These are phyloP conservation scores for Akanthomyces uredinophilus DNA, from an alignment of 2,329 filamentous ascomycete species.

Conservation along the genomic window DNA sequence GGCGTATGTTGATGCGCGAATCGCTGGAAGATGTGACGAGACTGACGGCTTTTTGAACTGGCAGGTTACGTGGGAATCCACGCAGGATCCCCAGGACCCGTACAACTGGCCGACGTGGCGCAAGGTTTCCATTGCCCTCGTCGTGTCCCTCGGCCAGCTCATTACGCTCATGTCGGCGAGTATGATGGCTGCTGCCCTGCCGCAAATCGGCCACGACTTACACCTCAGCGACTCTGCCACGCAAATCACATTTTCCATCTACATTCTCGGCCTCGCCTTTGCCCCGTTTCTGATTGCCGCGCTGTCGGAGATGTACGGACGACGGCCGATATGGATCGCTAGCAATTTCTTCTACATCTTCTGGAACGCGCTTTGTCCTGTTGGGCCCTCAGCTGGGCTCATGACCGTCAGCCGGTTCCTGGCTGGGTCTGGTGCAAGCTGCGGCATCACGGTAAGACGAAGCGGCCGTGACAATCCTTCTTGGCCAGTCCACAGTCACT, in stretches of 20 bases:
- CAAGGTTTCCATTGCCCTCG: conserved; percentile 22
- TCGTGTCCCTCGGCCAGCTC: conserved; percentile 29
- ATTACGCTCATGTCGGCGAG: conserved; percentile 32
- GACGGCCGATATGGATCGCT: conserved; percentile 29
- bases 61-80: conserved; percentile 40
- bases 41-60: no score
- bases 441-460: conserved; percentile 23
- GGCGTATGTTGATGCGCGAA: no score
- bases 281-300: conserved; percentile 30
- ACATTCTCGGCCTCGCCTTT: conserved; percentile 31
- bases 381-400: conserved; percentile 25
- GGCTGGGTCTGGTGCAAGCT: conserved; percentile 24
- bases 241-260: conserved; percentile 32
- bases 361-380: conserved; percentile 32
- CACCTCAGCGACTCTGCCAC: conserved; percentile 18
- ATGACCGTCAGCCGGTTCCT: conserved; percentile 28
- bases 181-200: conserved; percentile 32
- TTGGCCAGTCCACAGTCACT: no score
- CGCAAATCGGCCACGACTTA: conserved; percentile 27
- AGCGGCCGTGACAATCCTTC: no score
- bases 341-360: conserved; percentile 30
- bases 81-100: conserved; percentile 55
- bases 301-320: conserved; percentile 30
- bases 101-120: conserved; percentile 51
- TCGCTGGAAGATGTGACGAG: no score